These are phyloP conservation scores for Quercus suber DNA, from an alignment of 306 rosid species.

Conservation along the genomic window DNA sequence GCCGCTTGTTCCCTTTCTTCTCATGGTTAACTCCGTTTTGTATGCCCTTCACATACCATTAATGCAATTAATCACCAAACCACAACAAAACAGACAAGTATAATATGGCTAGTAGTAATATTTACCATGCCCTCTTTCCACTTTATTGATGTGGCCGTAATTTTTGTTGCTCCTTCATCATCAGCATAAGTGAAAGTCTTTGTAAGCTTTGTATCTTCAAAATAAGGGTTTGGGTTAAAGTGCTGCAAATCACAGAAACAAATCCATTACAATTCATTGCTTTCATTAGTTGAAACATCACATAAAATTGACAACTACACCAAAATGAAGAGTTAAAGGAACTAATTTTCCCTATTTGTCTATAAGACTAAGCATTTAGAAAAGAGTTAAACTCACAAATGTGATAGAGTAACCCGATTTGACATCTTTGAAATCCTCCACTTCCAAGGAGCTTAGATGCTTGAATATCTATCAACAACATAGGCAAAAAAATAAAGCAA, in stretches of 20 bases:
- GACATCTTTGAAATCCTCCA: slow-evolving; percentile 83
- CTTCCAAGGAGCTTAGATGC: slow-evolving; percentile 79
- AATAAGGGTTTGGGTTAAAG: slow-evolving; percentile 81
- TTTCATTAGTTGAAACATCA: not conserved
- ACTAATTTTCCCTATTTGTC: not conserved
- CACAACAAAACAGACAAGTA: not conserved
- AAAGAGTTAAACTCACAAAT: slow-evolving; percentile 58
- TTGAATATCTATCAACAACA: slow-evolving; percentile 64
- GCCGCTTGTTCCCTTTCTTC: slow-evolving; percentile 88
- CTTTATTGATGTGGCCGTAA: slow-evolving; percentile 76
- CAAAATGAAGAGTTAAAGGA: not conserved
- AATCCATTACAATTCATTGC: not conserved
- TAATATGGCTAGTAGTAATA: not conserved
- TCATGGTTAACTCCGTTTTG: slow-evolving; percentile 73
- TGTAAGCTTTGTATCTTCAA: slow-evolving; percentile 75
- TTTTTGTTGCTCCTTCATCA: slow-evolving; percentile 84
- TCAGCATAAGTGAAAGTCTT: slow-evolving; percentile 73
- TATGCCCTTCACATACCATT: slow-evolving; percentile 47
- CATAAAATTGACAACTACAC: not conserved
- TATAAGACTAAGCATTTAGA: not conserved
- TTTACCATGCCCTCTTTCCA: slow-evolving; percentile 96
- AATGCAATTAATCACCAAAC: slow-evolving; percentile 4
- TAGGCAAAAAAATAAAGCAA: not conserved
- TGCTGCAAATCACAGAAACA: slow-evolving; percentile 43
- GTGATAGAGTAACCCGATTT: slow-evolving; percentile 83